Evolutionary conservation across 805 yeast species (phyloP).

Genomic region (Candida maltosa): DNA sequence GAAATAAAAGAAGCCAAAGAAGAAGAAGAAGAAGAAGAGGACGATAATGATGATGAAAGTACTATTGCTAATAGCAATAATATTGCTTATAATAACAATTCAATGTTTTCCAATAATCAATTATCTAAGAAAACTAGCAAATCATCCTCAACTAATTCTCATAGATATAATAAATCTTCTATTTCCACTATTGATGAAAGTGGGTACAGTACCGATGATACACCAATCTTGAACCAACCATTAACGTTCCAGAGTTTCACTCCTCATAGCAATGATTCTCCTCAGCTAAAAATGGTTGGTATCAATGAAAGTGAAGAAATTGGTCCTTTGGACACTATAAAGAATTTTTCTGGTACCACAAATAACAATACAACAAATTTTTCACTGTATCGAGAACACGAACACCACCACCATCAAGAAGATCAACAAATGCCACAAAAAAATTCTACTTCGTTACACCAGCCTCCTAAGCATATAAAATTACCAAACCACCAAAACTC

Average conservation of each 20-base stretch:
- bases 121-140: conserved; percentile 3
- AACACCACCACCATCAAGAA: no score
- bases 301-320: conserved; percentile 8
- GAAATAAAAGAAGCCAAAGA: neutral
- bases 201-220: conserved; percentile 17
- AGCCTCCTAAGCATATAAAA: no score
- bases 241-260: conserved; percentile 22
- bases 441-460: no score
- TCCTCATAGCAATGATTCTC: conserved; percentile 11
- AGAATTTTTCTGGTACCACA: neutral
- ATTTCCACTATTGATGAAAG: conserved; percentile 19
- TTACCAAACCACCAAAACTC: no score
- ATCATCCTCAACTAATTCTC: conserved; percentile 1
- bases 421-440: no score
- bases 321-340: neutral
- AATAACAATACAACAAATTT: neutral
- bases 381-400: no score
- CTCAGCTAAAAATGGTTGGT: conserved; percentile 8
- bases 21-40: no score
- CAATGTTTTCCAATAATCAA: neutral
- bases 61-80: no score
- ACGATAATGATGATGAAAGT: no score
- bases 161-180: conserved; percentile 10
- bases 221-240: conserved; percentile 22
- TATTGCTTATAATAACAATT: no score